Evolutionary conservation across 2,329 filamentous ascomycete species (phyloP).

Genomic region (Tolypocladium sp.): DNA sequence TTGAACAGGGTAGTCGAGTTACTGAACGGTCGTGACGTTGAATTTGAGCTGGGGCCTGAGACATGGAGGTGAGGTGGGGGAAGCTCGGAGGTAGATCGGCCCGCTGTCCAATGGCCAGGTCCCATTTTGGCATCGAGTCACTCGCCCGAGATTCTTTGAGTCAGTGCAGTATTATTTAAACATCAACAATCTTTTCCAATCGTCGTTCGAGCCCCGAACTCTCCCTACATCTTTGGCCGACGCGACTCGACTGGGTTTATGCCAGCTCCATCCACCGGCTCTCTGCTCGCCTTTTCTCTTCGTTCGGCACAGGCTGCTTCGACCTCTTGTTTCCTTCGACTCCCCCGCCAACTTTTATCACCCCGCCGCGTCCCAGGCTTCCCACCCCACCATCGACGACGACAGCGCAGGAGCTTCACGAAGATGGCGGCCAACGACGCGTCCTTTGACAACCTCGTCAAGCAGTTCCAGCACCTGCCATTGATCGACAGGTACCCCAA

Average conservation of each 20-base stretch:
- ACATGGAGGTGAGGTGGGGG: neutral
- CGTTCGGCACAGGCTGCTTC: conserved; percentile 1
- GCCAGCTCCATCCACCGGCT: neutral
- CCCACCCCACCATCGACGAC: neutral
- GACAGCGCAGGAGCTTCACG: neutral
- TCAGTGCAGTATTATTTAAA: neutral
- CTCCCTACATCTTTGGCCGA: neutral
- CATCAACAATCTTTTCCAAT: neutral
- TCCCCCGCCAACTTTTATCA: neutral
- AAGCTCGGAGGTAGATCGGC: neutral
- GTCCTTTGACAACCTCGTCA: conserved; percentile 1
- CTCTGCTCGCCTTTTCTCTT: neutral
- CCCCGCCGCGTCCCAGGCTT: neutral
- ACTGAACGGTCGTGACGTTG: neutral
- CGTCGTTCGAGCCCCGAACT: neutral
- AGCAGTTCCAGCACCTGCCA: conserved; percentile 3
- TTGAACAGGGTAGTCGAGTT: neutral
- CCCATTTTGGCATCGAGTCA: neutral
- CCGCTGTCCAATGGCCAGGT: neutral
- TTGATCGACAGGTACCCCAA: conserved; percentile 1
- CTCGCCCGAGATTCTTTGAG: neutral
- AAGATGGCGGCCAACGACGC: conserved; percentile 4
- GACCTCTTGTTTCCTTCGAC: neutral
- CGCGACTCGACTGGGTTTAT: neutral
- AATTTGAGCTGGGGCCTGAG: neutral